Conservation (phyloP, 2,329 filamentous ascomycete species). For the Xylariomycetidae sp. region DNA sequence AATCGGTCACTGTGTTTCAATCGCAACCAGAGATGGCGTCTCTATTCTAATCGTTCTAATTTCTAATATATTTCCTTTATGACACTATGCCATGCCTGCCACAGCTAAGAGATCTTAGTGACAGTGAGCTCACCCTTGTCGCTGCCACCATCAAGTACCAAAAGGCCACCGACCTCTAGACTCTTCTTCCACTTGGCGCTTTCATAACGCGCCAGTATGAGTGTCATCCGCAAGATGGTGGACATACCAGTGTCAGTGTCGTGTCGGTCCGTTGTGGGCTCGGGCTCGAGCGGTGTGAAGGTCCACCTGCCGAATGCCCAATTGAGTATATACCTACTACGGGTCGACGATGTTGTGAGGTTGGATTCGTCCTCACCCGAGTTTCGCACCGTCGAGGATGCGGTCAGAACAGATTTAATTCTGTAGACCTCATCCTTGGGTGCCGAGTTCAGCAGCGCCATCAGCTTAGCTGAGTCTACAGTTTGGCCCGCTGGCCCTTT, state of each 20-base stretch:
- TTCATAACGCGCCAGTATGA: constrained; percentile 70
- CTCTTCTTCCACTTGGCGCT: constrained; percentile 73
- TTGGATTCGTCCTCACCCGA: constrained; percentile 45
- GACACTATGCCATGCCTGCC: too few relatives aligned
- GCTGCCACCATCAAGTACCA: constrained; percentile 44
- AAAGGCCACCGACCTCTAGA: constrained; percentile 53
- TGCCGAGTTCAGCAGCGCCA: constrained; percentile 63
- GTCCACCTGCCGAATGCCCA: constrained; percentile 98
- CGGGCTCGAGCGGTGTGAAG: constrained; percentile 60
- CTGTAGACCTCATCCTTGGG: constrained; percentile 94
- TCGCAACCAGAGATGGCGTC: too few relatives aligned
- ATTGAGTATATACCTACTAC: constrained; percentile 78
- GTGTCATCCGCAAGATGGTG: constrained; percentile 63
- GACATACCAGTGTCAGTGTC: too few relatives aligned
- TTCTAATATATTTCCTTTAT: too few relatives aligned
- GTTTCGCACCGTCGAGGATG: constrained; percentile 39
- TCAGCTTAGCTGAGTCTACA: constrained; percentile 58
- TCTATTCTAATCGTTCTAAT: too few relatives aligned
- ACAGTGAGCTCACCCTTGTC: constrained; percentile 47
- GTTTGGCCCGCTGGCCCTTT: constrained; percentile 31
- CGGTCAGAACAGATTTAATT: constrained; percentile 70
- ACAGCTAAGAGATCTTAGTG: constrained; percentile 35
- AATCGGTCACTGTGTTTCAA: too few relatives aligned
- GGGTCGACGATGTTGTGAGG: constrained; percentile 21
- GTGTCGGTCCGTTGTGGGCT: constrained; percentile 37